Base-by-base conservation (phyloP, 768 basidiomycete genomes). In the Steccherinum ochraceum region DNA sequence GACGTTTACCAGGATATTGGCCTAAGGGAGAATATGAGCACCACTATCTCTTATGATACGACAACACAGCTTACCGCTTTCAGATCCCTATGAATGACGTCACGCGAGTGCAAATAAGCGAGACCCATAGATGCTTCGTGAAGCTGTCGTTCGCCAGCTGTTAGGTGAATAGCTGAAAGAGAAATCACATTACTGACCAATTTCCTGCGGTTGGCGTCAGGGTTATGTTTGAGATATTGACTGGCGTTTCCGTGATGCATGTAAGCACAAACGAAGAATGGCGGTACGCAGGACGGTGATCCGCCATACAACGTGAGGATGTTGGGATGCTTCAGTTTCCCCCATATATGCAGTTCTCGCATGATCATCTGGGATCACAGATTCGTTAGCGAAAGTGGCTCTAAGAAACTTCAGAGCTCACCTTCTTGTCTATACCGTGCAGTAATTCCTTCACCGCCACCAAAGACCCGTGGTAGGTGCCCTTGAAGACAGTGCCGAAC, bases 1-100 rank as follows among this genome's bases (percentile, higher is more conserved):
- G 4, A 41, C 39, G 19, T 56, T 47, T 7, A 58, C 43, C 18
- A 58, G 42, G 19, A 58, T 58, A 24, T 58, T 58, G 1, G 50
- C 24, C 56, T 58, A 13, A 23, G 18, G 13, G 4, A 42, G 19
- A 19, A 40, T 12, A 48, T 21, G 44, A 23, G 19, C 20, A 39
- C 13, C 45, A 43, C 30, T 7, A 35, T 35, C 16, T 35, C 7
- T 35, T 27, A 11, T 2, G 24, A 46, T 23, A 20, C 45, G 16
- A 20, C 4, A 20, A 12, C 23, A 2, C 5, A 23, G 24, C 45
- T 4, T 51, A 51, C 50, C 19, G 45, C 50, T 51, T 51, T 51
- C 12, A 51, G 3, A 19, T 51, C 50, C 7, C 50, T 40, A 26
- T 51, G 50, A 4, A 51, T 24, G 1, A 49, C 24, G 5, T 46